Conservation (phyloP, 768 basidiomycete genomes). For the Russula sp. region DNA sequence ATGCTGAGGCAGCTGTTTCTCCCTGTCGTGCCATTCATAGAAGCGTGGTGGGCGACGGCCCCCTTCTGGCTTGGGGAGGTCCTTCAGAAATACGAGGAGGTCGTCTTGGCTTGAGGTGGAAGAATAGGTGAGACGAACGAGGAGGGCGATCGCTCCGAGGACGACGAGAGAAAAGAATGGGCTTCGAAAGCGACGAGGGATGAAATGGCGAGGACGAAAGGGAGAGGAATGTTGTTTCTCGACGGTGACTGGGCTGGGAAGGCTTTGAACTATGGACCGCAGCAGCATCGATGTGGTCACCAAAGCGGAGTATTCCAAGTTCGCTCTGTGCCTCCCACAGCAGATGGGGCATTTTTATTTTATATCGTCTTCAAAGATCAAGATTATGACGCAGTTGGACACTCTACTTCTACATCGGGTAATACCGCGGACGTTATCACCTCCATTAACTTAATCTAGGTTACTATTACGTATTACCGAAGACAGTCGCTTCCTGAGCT, state of each 20-base stretch:
- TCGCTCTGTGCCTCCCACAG: too few relatives aligned
- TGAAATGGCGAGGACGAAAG: not conserved
- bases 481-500: too few relatives aligned
- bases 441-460: too few relatives aligned
- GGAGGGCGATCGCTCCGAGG: not conserved
- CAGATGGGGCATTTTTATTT: too few relatives aligned
- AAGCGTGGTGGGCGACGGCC: constrained; percentile 12
- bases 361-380: too few relatives aligned
- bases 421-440: too few relatives aligned
- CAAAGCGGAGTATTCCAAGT: too few relatives aligned
- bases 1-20: constrained; percentile 18
- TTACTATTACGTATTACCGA: too few relatives aligned
- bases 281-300: too few relatives aligned
- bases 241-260: not conserved
- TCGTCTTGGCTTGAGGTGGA: not conserved
- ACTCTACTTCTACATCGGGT: too few relatives aligned
- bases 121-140: not conserved
- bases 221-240: not conserved
- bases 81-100: not conserved
- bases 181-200: not conserved
- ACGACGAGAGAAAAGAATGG: not conserved
- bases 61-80: constrained; percentile 1
- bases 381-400: too few relatives aligned
- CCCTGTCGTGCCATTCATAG: constrained; percentile 14
- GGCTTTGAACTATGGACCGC: too few relatives aligned